phyloP scores from a whole-genome alignment of 805 yeast genomes.

The Saccharomycopsis selenospora region DNA sequence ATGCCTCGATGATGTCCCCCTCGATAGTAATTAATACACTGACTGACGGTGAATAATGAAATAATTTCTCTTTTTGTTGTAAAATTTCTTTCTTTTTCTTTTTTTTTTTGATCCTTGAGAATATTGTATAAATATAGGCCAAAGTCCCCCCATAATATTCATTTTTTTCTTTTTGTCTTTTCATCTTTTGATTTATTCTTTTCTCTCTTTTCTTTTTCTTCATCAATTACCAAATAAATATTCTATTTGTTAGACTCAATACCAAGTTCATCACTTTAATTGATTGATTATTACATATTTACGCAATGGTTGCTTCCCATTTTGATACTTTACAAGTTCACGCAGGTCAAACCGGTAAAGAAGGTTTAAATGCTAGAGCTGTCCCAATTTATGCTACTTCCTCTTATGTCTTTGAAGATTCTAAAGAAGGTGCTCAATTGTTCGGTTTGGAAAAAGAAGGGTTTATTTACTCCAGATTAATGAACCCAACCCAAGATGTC shows the following conservation, averaged over 20 bases:
- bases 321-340: conserved; percentile 91
- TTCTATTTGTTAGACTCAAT: background rate
- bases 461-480: conserved; percentile 79
- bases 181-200: background rate
- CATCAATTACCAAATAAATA: background rate
- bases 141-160: no score
- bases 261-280: no score
- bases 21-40: no score
- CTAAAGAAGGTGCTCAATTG: conserved; percentile 86
- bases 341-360: conserved; percentile 80
- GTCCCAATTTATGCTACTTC: conserved; percentile 91
- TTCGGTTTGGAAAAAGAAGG: conserved; percentile 83
- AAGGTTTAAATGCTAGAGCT: conserved; percentile 69
- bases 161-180: background rate
- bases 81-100: no score
- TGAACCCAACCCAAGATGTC: conserved; percentile 89
- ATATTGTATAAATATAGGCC: no score
- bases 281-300: no score
- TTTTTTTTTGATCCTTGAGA: no score
- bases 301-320: conserved; percentile 44
- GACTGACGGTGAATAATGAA: no score
- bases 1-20: no score
- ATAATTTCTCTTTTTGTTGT: no score
- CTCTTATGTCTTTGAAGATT: conserved; percentile 80
- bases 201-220: conserved; percentile 8